A percentile compares a stretch with the other conserved stretches of the same genome.
phyloP scores from a whole-genome alignment of 2,329 filamentous ascomycete genomes.

The Torrubiella hemipterigena region DNA sequence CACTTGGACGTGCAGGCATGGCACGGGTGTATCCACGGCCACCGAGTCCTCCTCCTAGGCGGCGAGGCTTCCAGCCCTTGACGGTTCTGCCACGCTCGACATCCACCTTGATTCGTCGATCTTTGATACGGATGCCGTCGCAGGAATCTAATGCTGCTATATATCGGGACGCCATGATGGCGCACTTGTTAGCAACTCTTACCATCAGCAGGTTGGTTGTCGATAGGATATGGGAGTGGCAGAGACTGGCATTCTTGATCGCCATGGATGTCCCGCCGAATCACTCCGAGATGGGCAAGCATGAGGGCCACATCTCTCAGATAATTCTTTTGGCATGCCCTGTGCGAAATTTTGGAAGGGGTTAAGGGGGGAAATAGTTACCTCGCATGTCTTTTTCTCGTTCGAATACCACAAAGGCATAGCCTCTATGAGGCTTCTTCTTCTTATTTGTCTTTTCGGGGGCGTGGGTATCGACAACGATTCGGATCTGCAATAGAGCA shows the following conservation, averaged over 20 bases:
- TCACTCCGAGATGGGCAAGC: conserved; percentile 24
- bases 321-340: conserved; percentile 13
- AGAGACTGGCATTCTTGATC: conserved; percentile 47
- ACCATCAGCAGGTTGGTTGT: conserved; percentile 26
- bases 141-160: conserved; percentile 78
- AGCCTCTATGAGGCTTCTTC: conserved; percentile 74
- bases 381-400: conserved; percentile 98
- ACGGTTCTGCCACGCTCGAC: conserved; percentile 93
- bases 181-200: conserved; percentile 59
- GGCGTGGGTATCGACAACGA: conserved; percentile 66
- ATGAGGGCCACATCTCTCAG: conserved; percentile 29
- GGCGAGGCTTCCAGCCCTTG: conserved; percentile 82
- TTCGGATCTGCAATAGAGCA: conserved; percentile 56
- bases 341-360: conserved; percentile 18
- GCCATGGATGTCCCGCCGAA: conserved; percentile 36
- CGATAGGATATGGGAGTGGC: conserved; percentile 13
- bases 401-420: conserved; percentile 95
- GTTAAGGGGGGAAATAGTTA: conserved; percentile 39
- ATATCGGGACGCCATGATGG: conserved; percentile 41
- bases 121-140: conserved; percentile 87
- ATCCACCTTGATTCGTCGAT: conserved; percentile 84
- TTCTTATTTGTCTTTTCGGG: conserved; percentile 61
- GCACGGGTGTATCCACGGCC: conserved; percentile 88
- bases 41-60: conserved; percentile 84
- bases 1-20: conserved; percentile 57